These are phyloP conservation scores for Fusarium floridanum DNA, from an alignment of 2,329 filamentous ascomycete species.

Conservation along the genomic window DNA sequence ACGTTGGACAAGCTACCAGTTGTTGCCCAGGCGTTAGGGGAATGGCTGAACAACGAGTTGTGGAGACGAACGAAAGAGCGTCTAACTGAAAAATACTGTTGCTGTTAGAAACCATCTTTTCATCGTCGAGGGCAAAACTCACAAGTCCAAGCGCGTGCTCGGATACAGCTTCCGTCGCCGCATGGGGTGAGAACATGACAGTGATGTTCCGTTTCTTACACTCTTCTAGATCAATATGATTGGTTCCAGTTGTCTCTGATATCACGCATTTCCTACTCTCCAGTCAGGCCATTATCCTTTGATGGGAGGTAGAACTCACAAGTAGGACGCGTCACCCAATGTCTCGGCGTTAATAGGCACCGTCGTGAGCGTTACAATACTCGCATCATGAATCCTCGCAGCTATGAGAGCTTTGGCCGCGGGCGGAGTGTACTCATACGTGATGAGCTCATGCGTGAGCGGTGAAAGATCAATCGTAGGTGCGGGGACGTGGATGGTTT, in stretches of 20 bases:
- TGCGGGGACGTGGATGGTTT: slow-evolving; percentile 7
- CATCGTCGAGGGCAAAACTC: not conserved
- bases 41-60: not conserved
- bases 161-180: slow-evolving; percentile 5
- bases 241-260: slow-evolving; percentile 7
- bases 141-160: slow-evolving; percentile 6
- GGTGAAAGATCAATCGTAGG: not conserved
- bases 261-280: slow-evolving; percentile 6
- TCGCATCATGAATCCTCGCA: not conserved
- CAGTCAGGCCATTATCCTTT: not conserved
- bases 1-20: slow-evolving; percentile 5
- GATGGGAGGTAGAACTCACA: not conserved
- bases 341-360: slow-evolving; percentile 6
- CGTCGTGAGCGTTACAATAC: not conserved
- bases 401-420: not conserved
- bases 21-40: not conserved
- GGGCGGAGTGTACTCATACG: slow-evolving; percentile 5
- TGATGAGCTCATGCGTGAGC: slow-evolving; percentile 5
- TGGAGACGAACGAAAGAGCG: not conserved
- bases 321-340: slow-evolving; percentile 3
- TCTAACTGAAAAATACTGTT: slow-evolving; percentile 1
- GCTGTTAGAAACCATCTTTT: not conserved
- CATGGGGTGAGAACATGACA: not conserved
- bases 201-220: not conserved
- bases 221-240: slow-evolving; percentile 11